Base-by-base conservation (phyloP, 2,329 filamentous ascomycete genomes). In the Arthrobotrys megalospora region DNA sequence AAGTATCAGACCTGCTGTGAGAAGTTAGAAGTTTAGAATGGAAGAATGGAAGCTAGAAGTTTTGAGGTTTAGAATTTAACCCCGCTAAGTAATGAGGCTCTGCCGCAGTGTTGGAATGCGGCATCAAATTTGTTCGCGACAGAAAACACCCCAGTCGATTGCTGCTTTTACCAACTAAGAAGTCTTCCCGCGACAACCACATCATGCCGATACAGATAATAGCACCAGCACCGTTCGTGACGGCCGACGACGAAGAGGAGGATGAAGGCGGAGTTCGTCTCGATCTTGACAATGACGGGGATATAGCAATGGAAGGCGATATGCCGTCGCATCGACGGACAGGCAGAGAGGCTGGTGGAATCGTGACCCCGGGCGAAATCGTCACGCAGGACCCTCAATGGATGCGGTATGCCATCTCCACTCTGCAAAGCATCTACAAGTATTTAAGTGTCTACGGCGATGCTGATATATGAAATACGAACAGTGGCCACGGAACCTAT, bases 301-400 rank as follows among this genome's bases (percentile, higher is more conserved):
- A 78, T 50, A 43, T 68, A 19, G 28, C 67, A n/a, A 78, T 78
- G 75, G 67, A 72, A 7, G n/a, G 50, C 19, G 67, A 58, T 50
- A 52, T 43, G 11, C 43, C 60, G 28, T 45, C 71, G 47, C 45
- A 45, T 36, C 65, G 66, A 66, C 53, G 64, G 41, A 8, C 10
- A 8, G 67, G 73, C 38, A 36, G 62, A 63, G 66, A 77, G 34
- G 53, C 67, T 6, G 58, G 48, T 50, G 48, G 67, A 16, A 91
- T 97, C 81, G 91, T 97, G 81, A 97, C 94, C 0, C 95, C 95
- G 0, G 96, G 95, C 82, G 92, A 96, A 83, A 86, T 92, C 78
- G 93, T 98, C 81, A 97, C 95, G 10, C 89, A 91, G 80, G 94
- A 97, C 85, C 89, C 93, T n/a, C 94, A 97, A 87, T 98, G 93